These are phyloP conservation scores for Sporobolomyces roseus DNA, from an alignment of 768 basidiomycete genomes.

Conservation along the genomic window DNA sequence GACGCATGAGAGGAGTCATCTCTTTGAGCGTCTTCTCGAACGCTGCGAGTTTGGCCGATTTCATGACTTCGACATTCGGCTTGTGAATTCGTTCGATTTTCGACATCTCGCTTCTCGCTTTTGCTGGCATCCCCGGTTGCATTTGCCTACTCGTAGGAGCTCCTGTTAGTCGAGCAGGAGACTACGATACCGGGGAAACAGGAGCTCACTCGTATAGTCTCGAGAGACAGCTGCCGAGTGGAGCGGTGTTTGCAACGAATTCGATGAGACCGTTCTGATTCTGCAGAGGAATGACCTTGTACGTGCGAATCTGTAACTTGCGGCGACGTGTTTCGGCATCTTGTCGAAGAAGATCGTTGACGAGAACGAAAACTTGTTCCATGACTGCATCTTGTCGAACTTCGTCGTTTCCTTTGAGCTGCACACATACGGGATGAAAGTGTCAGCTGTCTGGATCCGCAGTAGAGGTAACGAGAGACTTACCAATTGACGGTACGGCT, in stretches of 20 bases:
- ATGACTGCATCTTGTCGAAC: slow-evolving; percentile 96
- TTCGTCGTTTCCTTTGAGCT: slow-evolving; percentile 97
- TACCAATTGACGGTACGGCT: slow-evolving; percentile 73
- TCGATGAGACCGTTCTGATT: slow-evolving; percentile 78
- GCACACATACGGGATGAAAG: background rate
- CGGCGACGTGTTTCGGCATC: slow-evolving; percentile 75
- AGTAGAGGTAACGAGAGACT: slow-evolving; percentile 46
- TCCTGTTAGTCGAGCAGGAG: too few relatives aligned
- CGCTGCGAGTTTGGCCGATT: slow-evolving; percentile 32
- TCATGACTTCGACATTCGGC: slow-evolving; percentile 11
- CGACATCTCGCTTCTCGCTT: background rate
- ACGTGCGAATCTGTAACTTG: slow-evolving; percentile 69
- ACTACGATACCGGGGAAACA: too few relatives aligned
- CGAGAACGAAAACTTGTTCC: slow-evolving; percentile 92
- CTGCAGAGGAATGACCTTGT: slow-evolving; percentile 82
- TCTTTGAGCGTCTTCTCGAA: slow-evolving; percentile 52
- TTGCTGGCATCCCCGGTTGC: background rate
- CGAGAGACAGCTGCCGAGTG: slow-evolving; percentile 54
- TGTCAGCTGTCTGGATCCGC: background rate
- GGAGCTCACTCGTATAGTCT: slow-evolving; percentile 26
- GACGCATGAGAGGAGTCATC: slow-evolving; percentile 83
- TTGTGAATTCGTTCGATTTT: background rate
- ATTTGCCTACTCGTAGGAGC: too few relatives aligned
- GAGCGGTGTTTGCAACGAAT: slow-evolving; percentile 74
- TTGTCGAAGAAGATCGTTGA: slow-evolving; percentile 67